Percentiles rank a stretch among this genome's conserved stretches.
Conservation (phyloP, 2,329 filamentous ascomycete species). For the Aspergillus eucalypticola region DNA sequence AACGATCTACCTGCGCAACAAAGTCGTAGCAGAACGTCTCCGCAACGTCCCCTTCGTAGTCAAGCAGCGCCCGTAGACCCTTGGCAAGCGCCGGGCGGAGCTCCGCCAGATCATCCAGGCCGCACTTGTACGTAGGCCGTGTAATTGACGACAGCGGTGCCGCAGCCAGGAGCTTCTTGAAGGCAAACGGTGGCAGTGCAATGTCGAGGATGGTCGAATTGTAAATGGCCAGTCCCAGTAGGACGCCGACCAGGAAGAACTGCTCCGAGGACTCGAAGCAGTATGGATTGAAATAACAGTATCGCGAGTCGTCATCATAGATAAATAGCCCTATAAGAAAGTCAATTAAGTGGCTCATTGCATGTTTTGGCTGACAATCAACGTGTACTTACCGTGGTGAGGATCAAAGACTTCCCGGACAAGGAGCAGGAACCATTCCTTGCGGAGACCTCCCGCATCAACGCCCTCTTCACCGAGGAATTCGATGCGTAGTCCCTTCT, state of each 20-base stretch:
- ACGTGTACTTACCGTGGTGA: constrained; percentile 67
- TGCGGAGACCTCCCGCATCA: constrained; percentile 83
- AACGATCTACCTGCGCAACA: constrained; percentile 72
- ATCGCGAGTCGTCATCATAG: constrained; percentile 86
- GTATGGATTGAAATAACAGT: constrained; percentile 90
- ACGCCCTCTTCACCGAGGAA: constrained; percentile 89
- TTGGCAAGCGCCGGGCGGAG: constrained; percentile 74
- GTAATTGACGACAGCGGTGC: constrained; percentile 61
- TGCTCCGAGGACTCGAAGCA: constrained; percentile 90
- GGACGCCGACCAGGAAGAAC: constrained; percentile 84
- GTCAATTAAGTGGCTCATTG: constrained; percentile 1
- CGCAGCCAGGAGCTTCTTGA: constrained; percentile 79
- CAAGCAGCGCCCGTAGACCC: constrained; percentile 73
- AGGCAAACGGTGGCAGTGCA: constrained; percentile 83
- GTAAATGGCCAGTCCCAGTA: constrained; percentile 88
- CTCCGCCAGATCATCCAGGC: constrained; percentile 78
- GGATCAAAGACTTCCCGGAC: constrained; percentile 89
- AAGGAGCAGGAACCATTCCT: constrained; percentile 91
- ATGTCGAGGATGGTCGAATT: constrained; percentile 92
- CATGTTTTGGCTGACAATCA: not conserved
- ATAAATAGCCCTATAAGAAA: constrained; percentile 71
- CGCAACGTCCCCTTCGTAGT: constrained; percentile 82
- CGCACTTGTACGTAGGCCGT: constrained; percentile 66
- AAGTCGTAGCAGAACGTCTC: constrained; percentile 80
- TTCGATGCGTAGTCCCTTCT: constrained; percentile 82